phyloP scores from a whole-genome alignment of 371 early-diverging fungal genomes.

The Apophysomyces variabilis region DNA sequence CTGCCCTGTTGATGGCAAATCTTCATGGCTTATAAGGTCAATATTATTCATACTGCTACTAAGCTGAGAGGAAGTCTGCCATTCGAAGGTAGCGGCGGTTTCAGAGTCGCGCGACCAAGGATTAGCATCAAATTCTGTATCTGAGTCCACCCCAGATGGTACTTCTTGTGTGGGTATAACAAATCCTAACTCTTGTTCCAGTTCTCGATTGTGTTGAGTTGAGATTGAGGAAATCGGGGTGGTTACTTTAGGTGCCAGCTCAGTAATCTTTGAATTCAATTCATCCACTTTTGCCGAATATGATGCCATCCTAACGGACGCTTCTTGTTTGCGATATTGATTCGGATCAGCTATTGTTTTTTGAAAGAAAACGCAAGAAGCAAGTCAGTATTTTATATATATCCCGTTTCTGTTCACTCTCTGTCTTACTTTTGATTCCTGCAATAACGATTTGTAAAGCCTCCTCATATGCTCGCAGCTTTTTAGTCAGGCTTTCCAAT shows the following conservation, averaged over 20 bases:
- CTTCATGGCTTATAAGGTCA: constrained; percentile 36
- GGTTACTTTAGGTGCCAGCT: constrained; percentile 34
- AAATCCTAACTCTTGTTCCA: constrained; percentile 50
- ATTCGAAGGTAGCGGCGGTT: constrained; percentile 1
- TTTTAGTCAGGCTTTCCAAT: constrained; percentile 24
- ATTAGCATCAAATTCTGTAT: constrained; percentile 42
- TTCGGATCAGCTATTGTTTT: constrained; percentile 55
- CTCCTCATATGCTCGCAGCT: constrained; percentile 60
- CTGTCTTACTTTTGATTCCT: constrained; percentile 64
- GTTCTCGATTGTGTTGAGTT: constrained; percentile 39
- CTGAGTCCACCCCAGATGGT: constrained; percentile 9
- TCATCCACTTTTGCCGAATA: constrained; percentile 60
- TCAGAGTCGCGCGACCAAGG: constrained; percentile 45
- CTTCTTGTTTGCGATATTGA: constrained; percentile 56
- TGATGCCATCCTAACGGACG: constrained; percentile 45
- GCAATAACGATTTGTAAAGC: constrained; percentile 63
- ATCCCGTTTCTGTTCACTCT: background rate
- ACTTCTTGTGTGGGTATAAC: constrained; percentile 8
- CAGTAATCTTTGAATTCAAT: constrained; percentile 35
- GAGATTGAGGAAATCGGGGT: constrained; percentile 38
- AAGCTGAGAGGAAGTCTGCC: constrained; percentile 3
- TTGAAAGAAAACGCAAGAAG: background rate
- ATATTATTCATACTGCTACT: constrained; percentile 33
- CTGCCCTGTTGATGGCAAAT: background rate
- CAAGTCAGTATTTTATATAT: background rate